Conservation (phyloP, 1,139 yeast species). For the Debaryomycetaceae sp. region DNA sequence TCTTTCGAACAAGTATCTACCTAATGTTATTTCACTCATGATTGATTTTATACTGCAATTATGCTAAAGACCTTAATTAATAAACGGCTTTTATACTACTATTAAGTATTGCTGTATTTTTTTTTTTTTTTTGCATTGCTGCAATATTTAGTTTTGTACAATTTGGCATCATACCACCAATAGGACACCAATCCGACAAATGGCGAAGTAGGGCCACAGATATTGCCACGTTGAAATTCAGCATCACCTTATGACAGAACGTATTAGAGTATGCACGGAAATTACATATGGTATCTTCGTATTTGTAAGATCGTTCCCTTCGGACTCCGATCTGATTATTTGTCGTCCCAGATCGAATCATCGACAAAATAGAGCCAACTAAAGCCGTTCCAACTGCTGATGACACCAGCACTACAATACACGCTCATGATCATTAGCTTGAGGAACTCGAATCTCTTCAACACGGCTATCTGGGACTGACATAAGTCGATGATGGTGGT, state of each 20-base stretch:
- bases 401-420: conserved; percentile 81
- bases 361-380: conserved; percentile 85
- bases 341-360: conserved; percentile 55
- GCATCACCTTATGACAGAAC: no score
- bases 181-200: no score
- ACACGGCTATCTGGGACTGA: conserved; percentile 45
- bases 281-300: no score
- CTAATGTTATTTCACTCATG: conserved; percentile 41
- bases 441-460: conserved; percentile 63
- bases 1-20: conserved; percentile 62
- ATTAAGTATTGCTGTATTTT: neutral
- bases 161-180: no score
- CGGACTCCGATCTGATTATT: neutral
- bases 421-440: conserved; percentile 80
- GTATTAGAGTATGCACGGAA: no score
- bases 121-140: no score
- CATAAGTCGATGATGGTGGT: conserved; percentile 57
- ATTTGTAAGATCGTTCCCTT: no score
- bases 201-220: no score
- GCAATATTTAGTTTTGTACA: no score
- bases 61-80: neutral
- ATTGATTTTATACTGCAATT: neutral
- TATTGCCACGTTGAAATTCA: no score
- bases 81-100: neutral
- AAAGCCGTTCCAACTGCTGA: conserved; percentile 85